Base-by-base conservation (phyloP, 257 asterid species). In the Rhazya stricta region DNA sequence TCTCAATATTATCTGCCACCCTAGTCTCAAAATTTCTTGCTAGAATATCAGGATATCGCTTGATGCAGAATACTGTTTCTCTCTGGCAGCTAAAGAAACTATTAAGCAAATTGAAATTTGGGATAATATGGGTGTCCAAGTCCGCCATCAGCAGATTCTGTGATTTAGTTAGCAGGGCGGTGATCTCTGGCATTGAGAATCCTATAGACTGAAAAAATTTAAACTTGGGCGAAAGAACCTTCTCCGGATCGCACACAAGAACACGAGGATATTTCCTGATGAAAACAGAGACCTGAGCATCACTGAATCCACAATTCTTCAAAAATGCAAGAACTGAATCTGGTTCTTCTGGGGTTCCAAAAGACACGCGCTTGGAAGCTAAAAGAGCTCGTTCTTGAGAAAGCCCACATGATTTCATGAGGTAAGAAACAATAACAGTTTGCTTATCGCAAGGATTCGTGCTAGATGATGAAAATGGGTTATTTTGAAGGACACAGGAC, bases 381-480 rank as follows among this genome's bases (percentile, higher is more conserved):
- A 66, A 72, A 51, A 67, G 6, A 51, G 83, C 85, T 60, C n/a
- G 77, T 68, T 79, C 77, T 15, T 67, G 74, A 27, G 81, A 67
- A 71, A 82, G 70, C 71, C 83, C 83, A 67, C 61, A 51, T 27
- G 78, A 63, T 53, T 76, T 61, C 19, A 79, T 79, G 71, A 82
- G 56, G 76, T 75, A 82, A 57, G 77, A 70, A 42, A 79, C 73
- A 5, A 77, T 74, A 45, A n/a, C n/a, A n/a, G n/a, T n/a, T n/a
- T n/a, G n/a, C n/a, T n/a, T n/a, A n/a, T n/a, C n/a, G n/a, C n/a
- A n/a, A n/a, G n/a, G n/a, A n/a, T n/a, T n/a, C n/a, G n/a, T n/a
- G n/a, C n/a, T 66, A 18, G 78, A 29, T 41, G 42, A 18, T 15
- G 71, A 62, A 50, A 43, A 36, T 9, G 37, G 25, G 39, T 58